These are phyloP conservation scores for Physcomitrellopsis africana DNA, from an alignment of 225 moss, liverwort and hornwort species.

Conservation along the genomic window DNA sequence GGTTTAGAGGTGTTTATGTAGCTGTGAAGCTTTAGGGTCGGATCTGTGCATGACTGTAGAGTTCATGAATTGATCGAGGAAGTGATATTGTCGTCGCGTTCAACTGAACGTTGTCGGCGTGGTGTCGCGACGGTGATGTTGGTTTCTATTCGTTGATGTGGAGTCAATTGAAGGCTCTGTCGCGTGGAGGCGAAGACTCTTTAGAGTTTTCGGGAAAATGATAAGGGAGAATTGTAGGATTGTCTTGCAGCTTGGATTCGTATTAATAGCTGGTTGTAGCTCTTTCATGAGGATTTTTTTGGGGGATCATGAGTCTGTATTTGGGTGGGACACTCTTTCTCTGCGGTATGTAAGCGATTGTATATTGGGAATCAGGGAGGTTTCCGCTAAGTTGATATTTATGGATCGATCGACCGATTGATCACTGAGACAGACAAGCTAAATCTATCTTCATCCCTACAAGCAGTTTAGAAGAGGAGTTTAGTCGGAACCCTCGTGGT, in stretches of 20 bases:
- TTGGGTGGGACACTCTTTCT: neutral
- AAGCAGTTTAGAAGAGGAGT: neutral
- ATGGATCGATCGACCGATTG: neutral
- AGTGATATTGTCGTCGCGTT: neutral
- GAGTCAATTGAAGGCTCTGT: neutral
- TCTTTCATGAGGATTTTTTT: slow-evolving; percentile 6
- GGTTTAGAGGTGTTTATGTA: slow-evolving; percentile 32
- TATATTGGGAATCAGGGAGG: neutral
- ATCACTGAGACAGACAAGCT: neutral
- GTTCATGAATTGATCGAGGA: neutral
- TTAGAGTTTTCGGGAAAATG: neutral
- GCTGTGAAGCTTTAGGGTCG: slow-evolving; percentile 15
- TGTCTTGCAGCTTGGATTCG: neutral
- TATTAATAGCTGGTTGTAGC: neutral
- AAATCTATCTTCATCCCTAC: neutral
- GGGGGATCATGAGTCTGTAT: neutral
- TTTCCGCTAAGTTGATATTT: neutral
- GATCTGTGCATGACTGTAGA: slow-evolving; percentile 6
- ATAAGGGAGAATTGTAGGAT: neutral
- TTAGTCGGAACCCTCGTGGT: neutral
- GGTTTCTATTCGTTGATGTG: neutral
- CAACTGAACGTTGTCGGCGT: neutral
- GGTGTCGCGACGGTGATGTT: neutral
- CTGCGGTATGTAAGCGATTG: neutral
- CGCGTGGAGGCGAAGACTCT: neutral